Base-by-base conservation (phyloP, 108 stramenopile genomes). In the Nitzschia putrida region DNA sequence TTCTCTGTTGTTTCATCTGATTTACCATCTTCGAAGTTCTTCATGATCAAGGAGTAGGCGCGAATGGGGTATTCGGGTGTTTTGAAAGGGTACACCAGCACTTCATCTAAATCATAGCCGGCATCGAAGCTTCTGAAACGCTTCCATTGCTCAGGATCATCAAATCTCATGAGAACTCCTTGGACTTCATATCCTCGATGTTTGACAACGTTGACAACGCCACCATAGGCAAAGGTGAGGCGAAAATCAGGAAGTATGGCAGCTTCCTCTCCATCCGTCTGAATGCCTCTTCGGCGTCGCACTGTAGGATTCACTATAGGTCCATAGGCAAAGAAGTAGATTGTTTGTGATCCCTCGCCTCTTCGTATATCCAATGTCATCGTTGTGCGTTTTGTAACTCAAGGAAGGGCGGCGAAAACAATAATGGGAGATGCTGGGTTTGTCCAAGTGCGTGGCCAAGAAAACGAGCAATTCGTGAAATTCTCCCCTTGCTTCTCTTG, bases 311-410 rank as follows among this genome's bases (percentile, higher is more conserved):
- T 65, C 7, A 77, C 76, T 25, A 77, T 77, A 0, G 76, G 70
- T 13, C 76, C 76, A 57, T 71, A 72, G 29, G 64, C 76, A 72
- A 77, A 77, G 37, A 64, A 77, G 26, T 57, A 60, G 20, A 76
- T 61, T 5, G 57, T 39, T 16, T 29, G 1, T 5, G 29, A 16
- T 39, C 37, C 57, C 37, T 40, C 57, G n/a, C 16, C 38, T 20
- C 40, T 14, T 2, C 12, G 54, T 7, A 24, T 55, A 23, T 55
- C 24, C 22, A 18, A 23, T 24, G 54, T 55, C 54, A 55, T 55
- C 1, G 54, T 55, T 18, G 13, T n/a, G n/a, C n/a, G n/a, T n/a
- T n/a, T n/a, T n/a, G n/a, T n/a, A n/a, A n/a, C n/a, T n/a, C n/a
- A n/a, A n/a, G n/a, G n/a, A n/a, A n/a, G n/a, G n/a, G n/a, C n/a